Percentiles rank a stretch among this genome's conserved stretches.
These are phyloP conservation scores for Excoecaria cochinchinensis DNA, from an alignment of 345 rosid species.

Conservation along the genomic window DNA sequence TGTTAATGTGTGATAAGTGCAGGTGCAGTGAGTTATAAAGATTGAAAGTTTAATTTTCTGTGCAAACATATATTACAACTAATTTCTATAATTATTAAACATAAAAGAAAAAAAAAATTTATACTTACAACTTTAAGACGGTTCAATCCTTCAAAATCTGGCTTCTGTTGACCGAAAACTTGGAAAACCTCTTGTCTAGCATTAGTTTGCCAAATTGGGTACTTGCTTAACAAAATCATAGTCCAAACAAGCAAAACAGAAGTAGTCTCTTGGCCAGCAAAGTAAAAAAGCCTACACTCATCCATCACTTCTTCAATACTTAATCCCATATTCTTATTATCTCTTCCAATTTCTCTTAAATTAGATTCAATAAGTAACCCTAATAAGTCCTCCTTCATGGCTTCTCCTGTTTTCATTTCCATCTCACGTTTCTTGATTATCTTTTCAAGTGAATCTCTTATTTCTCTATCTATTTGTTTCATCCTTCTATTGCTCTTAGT, in stretches of 20 bases:
- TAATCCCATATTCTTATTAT: conserved; percentile 24
- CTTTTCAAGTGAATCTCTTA: conserved; percentile 23
- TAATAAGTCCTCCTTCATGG: conserved; percentile 35
- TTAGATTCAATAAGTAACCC: conserved; percentile 47
- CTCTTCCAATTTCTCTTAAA: conserved; percentile 30
- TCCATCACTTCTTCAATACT: conserved; percentile 35
- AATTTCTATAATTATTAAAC: not conserved
- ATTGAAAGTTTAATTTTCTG: too few relatives aligned
- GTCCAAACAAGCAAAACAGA: conserved; percentile 23
- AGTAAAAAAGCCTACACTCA: conserved; percentile 26
- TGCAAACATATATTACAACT: too few relatives aligned
- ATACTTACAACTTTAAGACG: conserved; percentile 24
- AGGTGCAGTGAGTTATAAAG: too few relatives aligned
- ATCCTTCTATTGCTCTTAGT: conserved; percentile 40
- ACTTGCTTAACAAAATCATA: conserved; percentile 21
- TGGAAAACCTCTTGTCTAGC: conserved; percentile 23
- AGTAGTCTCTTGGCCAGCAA: conserved; percentile 28
- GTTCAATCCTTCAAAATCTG: conserved; percentile 19
- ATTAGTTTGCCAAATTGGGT: conserved; percentile 14
- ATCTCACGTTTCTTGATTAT: conserved; percentile 42
- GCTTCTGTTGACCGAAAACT: conserved; percentile 13
- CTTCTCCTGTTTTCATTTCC: conserved; percentile 34
- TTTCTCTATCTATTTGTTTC: conserved; percentile 35
- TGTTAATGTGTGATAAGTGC: too few relatives aligned
- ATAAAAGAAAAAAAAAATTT: too few relatives aligned